phyloP scores from a whole-genome alignment of 78 protist species.

The Cyanophora paradoxa region DNA sequence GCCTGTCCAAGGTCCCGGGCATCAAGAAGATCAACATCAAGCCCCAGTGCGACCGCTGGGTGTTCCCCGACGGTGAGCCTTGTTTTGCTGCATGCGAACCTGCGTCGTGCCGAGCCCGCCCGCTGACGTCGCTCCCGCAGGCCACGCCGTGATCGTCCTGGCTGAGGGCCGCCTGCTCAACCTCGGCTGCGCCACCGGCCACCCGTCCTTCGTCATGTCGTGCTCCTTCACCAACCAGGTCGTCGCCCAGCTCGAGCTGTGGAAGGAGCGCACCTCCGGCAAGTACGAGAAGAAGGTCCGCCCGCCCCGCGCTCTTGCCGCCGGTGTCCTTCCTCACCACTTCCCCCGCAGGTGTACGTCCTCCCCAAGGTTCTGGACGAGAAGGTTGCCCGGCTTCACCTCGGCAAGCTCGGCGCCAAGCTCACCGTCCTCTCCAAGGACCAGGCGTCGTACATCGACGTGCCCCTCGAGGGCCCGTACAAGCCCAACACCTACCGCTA shows the following conservation, averaged over 20 bases:
- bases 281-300: conserved; percentile 69
- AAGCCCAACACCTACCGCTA: conserved; percentile 70
- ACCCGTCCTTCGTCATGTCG: conserved; percentile 98
- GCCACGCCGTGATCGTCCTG: conserved; percentile 86
- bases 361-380: conserved; percentile 98
- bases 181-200: conserved; percentile 99
- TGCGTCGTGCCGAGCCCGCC: too few species aligned
- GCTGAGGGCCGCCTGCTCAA: conserved; percentile 99
- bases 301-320: too few species aligned
- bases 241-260: conserved; percentile 95
- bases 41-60: conserved; percentile 95
- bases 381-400: conserved; percentile 95
- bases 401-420: conserved; percentile 83
- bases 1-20: conserved; percentile 65
- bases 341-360: too few species aligned
- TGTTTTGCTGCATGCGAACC: too few species aligned
- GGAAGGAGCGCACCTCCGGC: conserved; percentile 57
- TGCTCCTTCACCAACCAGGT: conserved; percentile 97
- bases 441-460: conserved; percentile 85
- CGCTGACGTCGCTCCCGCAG: too few species aligned
- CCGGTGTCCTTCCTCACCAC: too few species aligned
- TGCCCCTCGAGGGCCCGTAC: conserved; percentile 59
- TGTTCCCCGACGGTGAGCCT: conserved; percentile 65
- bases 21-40: conserved; percentile 81
- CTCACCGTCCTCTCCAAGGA: conserved; percentile 74